Conservation (phyloP, 2,329 filamentous ascomycete species). For the Ophiocordyceps camponoti-floridani region DNA sequence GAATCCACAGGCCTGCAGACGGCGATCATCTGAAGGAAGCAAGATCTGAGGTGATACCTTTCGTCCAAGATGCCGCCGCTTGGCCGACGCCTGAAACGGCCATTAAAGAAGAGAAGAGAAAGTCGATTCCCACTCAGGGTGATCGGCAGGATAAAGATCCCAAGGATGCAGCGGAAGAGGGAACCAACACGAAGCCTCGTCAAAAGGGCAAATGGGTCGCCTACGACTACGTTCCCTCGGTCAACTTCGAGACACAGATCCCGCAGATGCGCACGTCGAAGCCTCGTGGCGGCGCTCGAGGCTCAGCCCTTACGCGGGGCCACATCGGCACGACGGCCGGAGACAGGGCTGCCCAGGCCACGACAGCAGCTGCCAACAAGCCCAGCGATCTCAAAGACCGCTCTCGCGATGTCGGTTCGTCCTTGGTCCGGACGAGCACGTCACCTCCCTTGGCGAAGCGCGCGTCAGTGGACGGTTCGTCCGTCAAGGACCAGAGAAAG, state of each 20-base stretch:
- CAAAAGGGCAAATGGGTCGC: constrained; percentile 77
- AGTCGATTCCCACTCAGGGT: constrained; percentile 29
- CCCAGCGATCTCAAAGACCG: constrained; percentile 15
- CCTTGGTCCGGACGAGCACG: constrained; percentile 16
- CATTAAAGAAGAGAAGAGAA: constrained; percentile 53
- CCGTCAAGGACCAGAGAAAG: constrained; percentile 28
- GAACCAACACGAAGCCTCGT: constrained; percentile 24
- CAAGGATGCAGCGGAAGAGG: constrained; percentile 37
- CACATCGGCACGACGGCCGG: constrained; percentile 14
- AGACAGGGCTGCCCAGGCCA: constrained; percentile 18
- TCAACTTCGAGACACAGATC: constrained; percentile 73
- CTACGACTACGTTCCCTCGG: constrained; percentile 66
- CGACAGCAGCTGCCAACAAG: constrained; percentile 14
- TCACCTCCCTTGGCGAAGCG: constrained; percentile 24
- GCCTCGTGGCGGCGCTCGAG: constrained; percentile 29
- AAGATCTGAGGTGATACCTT: constrained; percentile 28
- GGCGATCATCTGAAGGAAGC: constrained; percentile 17
- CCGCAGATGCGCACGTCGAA: constrained; percentile 33
- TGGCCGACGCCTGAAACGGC: constrained; percentile 87
- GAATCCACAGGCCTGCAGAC: constrained; percentile 26
- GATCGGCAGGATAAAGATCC: constrained; percentile 45
- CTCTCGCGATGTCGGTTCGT: constrained; percentile 16
- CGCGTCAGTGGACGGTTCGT: constrained; percentile 20
- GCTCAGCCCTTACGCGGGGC: constrained; percentile 19
- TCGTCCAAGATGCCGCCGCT: constrained; percentile 56